Conservation (phyloP, 2,329 filamentous ascomycete genomes). For the Elsinoe arachidis region DNA sequence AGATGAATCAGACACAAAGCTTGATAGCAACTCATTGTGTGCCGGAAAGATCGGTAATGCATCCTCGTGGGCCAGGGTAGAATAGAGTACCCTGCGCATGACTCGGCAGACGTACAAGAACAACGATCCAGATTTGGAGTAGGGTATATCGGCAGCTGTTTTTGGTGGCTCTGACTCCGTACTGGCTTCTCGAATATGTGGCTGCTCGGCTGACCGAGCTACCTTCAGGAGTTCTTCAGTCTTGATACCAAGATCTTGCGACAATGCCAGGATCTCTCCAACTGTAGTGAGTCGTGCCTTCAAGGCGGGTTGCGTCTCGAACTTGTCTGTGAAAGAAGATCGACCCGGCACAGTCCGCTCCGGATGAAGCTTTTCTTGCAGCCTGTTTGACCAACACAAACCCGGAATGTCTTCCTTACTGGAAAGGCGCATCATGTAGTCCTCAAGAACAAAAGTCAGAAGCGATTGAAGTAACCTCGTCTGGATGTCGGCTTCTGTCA, state of each 20-base stretch:
- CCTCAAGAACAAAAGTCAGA: conserved; percentile 66
- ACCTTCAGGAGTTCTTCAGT: conserved; percentile 40
- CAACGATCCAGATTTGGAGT: conserved; percentile 48
- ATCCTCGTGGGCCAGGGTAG: conserved; percentile 22
- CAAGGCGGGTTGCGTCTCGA: conserved; percentile 54
- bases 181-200: conserved; percentile 9
- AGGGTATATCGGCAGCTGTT: conserved; percentile 44
- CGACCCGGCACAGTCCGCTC: conserved; percentile 54
- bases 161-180: conserved; percentile 49
- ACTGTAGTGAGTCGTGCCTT: conserved; percentile 56
- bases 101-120: conserved; percentile 46
- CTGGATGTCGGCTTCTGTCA: conserved; percentile 53
- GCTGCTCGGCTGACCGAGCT: conserved; percentile 28
- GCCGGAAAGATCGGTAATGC: conserved; percentile 45
- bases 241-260: conserved; percentile 47
- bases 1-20: conserved; percentile 41
- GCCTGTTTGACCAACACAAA: conserved; percentile 44
- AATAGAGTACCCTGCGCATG: conserved; percentile 42
- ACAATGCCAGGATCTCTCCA: conserved; percentile 63
- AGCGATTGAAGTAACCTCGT: conserved; percentile 63
- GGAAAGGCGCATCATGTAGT: conserved; percentile 53
- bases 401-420: conserved; percentile 37
- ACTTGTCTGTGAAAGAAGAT: conserved; percentile 54
- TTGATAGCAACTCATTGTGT: conserved; percentile 42
- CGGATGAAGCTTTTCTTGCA: conserved; percentile 62